phyloP scores from a whole-genome alignment of 352 stramenopile species.

The Pythium volutum region DNA sequence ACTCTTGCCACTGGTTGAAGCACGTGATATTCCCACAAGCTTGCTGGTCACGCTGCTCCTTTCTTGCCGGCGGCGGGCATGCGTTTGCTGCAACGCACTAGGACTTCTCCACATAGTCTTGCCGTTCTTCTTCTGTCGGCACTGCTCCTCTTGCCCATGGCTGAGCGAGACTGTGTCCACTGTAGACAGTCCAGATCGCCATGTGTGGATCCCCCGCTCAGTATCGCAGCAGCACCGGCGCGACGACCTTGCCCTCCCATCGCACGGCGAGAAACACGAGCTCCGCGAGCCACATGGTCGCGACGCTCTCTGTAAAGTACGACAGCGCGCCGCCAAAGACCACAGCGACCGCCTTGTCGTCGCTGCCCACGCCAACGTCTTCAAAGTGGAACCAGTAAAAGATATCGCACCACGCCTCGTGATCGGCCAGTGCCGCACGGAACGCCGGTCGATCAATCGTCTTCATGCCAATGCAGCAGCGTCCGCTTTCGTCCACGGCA shows the following conservation, averaged over 20 bases:
- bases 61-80: no score
- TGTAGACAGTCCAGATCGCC: no score
- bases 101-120: no score
- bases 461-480: constrained; percentile 50
- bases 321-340: constrained; percentile 54
- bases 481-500: constrained; percentile 21
- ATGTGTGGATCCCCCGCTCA: no score
- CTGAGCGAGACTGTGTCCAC: no score
- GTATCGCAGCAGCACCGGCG: constrained; percentile 30
- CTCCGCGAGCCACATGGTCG: constrained; percentile 44
- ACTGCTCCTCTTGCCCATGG: no score
- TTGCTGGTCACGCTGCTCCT: no score
- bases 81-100: no score
- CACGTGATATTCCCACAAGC: no score
- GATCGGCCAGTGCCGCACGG: constrained; percentile 33
- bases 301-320: constrained; percentile 50
- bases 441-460: constrained; percentile 53
- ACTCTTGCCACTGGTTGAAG: no score
- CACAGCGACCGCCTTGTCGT: constrained; percentile 2
- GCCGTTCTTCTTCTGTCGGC: no score
- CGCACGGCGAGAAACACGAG: constrained; percentile 59
- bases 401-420: constrained; percentile 60
- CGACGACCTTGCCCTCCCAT: constrained; percentile 49
- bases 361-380: constrained; percentile 5
- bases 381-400: constrained; percentile 66